Percentiles rank a stretch among this genome's conserved stretches.
Conservation (phyloP, 228 moss, liverwort and hornwort genomes). For the Sphagnum magellanicum region DNA sequence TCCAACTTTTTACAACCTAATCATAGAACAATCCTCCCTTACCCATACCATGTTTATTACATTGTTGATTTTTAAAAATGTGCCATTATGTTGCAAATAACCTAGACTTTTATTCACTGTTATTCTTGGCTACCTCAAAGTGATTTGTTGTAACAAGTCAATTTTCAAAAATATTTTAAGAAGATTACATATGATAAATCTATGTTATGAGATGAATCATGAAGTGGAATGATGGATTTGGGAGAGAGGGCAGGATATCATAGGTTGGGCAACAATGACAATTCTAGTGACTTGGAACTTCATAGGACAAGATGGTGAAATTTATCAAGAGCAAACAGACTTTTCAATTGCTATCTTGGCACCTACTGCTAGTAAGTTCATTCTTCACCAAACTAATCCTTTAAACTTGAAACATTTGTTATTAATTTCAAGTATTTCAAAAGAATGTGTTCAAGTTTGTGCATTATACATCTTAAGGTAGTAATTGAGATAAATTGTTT, state of each 20-base stretch:
- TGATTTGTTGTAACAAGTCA: too few species aligned
- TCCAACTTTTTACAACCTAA: neutral
- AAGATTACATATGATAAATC: neutral
- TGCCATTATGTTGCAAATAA: too few species aligned
- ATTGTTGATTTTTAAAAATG: too few species aligned
- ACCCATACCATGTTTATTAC: too few species aligned
- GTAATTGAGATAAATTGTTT: neutral
- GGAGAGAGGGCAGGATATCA: constrained; percentile 52
- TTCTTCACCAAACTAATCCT: neutral
- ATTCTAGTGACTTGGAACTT: constrained; percentile 45
- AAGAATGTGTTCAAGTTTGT: neutral
- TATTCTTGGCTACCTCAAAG: too few species aligned
- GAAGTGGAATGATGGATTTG: neutral
- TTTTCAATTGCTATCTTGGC: constrained; percentile 40
- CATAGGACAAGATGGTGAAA: constrained; percentile 8
- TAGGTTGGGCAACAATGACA: constrained; percentile 43
- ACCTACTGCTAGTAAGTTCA: constrained; percentile 42
- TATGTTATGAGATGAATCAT: neutral
- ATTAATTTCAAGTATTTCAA: neutral
- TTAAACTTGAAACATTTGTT: neutral
- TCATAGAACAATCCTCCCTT: too few species aligned
- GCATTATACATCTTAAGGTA: neutral
- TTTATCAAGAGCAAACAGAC: constrained; percentile 4
- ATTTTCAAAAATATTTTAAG: neutral
- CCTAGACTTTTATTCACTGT: too few species aligned